Evolutionary conservation across 1,139 yeast genomes (phyloP), one percentile per base, ranked within the genome.

Genomic region (Blastobotrys elegans): DNA sequence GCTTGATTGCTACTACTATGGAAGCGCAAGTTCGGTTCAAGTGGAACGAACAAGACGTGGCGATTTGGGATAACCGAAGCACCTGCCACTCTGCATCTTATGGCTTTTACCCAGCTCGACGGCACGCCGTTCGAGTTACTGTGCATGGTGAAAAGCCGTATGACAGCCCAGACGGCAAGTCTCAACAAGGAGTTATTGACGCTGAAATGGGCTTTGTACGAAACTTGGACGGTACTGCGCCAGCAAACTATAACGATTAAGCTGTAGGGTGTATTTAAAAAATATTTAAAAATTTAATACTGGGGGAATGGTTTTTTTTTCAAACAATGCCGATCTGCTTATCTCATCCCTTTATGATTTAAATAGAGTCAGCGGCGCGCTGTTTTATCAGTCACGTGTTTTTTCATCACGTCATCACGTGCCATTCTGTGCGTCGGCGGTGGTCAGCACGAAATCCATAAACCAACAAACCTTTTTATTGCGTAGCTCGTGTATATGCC

Each of bases 31-130:
- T 77, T 18, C 73, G 86, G 53, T 79, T 79, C 51, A 68, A 64
- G 47, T 80, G 84, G 81, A 76, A 74, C 53, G 74, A 73, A 31
- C 70, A 74, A 45, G 78, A 87, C 4, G 82, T 84, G 29, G 87
- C 80, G 20, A 66, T 81, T 20, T 84, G 89, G 87, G 90, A 84
- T 59, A 83, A 84, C 68, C 76, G 90, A 65, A 69, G 79, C 58
- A 77, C 80, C 17, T 63, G 72, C 36, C 90, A 84, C 65, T 68
- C 82, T 21, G 88, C 89, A 4, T 54, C 66, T 6, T 65, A 58
- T 44, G 68, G 68, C 2, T 66, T 63, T 55, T 65, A 53, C 56
- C 70, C 70, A 13, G 60, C 74, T 43, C 67, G 76, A 33, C 75
- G 90, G 64, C 87, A 82, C 57, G 85, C 84, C 3, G 78, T 80